These are phyloP conservation scores for Candida alai DNA, from an alignment of 805 yeast genomes.

Conservation along the genomic window DNA sequence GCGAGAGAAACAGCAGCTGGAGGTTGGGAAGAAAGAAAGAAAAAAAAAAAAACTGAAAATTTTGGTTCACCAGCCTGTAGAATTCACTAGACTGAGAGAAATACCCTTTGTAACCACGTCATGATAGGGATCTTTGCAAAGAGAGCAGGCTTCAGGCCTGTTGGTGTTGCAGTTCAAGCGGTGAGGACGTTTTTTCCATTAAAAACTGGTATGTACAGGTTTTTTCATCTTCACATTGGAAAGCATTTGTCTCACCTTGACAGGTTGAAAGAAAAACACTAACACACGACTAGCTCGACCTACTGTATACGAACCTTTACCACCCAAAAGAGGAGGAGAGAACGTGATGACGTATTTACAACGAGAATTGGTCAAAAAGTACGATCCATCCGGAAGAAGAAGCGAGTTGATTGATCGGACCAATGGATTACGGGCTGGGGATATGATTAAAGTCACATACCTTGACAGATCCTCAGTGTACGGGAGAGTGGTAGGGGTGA, in stretches of 20 bases:
- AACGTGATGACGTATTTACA: slow-evolving; percentile 43
- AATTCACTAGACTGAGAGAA: background rate
- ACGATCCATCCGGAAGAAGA: slow-evolving; percentile 65
- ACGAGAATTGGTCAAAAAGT: slow-evolving; percentile 48
- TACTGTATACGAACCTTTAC: slow-evolving; percentile 51
- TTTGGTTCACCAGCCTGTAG: background rate
- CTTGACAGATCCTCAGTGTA: slow-evolving; percentile 62
- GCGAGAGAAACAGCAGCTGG: slow-evolving; percentile 7
- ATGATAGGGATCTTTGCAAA: slow-evolving; percentile 4
- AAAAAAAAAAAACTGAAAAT: slow-evolving; percentile 4
- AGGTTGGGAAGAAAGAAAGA: slow-evolving; percentile 4
- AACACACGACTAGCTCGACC: slow-evolving; percentile 11
- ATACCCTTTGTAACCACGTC: no score
- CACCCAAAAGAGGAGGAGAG: slow-evolving; percentile 45
- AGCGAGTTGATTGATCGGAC: slow-evolving; percentile 26
- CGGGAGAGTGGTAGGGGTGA: slow-evolving; percentile 78
- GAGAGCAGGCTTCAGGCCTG: slow-evolving; percentile 2
- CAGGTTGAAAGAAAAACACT: background rate
- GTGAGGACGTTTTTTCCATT: slow-evolving; percentile 5
- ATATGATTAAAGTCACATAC: slow-evolving; percentile 72
- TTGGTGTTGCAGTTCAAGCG: slow-evolving; percentile 2
- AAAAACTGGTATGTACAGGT: slow-evolving; percentile 4
- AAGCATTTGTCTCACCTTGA: slow-evolving; percentile 1
- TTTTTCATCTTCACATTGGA: background rate
- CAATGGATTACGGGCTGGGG: slow-evolving; percentile 68